phyloP scores from a whole-genome alignment of 345 rosid genomes.

The Populus nigra region DNA sequence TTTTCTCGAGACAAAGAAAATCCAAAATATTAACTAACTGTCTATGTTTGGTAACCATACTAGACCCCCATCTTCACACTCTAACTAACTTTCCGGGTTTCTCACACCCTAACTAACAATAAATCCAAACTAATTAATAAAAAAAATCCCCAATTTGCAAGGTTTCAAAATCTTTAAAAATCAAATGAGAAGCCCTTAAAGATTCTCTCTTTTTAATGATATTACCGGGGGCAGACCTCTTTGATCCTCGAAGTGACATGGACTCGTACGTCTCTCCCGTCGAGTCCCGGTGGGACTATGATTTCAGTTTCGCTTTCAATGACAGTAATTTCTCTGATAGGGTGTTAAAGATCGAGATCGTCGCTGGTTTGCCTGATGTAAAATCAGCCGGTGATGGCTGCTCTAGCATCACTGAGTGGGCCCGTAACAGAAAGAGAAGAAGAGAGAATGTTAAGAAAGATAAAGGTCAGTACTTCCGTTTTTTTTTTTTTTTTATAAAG shows the following conservation, averaged over 20 bases:
- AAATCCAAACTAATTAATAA: not conserved
- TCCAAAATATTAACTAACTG: not conserved
- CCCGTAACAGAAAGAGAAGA: constrained; percentile 64
- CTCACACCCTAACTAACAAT: not conserved
- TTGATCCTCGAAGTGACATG: constrained; percentile 39
- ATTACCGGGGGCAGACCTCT: constrained; percentile 34
- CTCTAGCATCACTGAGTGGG: constrained; percentile 63
- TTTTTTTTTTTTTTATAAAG: too few relatives aligned
- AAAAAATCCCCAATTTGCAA: not conserved
- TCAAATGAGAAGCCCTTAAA: not conserved
- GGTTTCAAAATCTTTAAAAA: not conserved
- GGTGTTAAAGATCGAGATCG: constrained; percentile 64
- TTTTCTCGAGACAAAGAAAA: too few relatives aligned
- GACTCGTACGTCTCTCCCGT: constrained; percentile 43
- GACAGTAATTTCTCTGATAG: constrained; percentile 76
- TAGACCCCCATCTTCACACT: not conserved
- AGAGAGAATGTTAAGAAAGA: constrained; percentile 60
- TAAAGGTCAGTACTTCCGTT: constrained; percentile 11
- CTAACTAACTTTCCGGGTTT: not conserved
- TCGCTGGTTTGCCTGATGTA: constrained; percentile 39
- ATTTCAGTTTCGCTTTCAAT: constrained; percentile 79
- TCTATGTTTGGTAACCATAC: not conserved
- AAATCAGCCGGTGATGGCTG: constrained; percentile 47
- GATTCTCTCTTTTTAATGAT: not conserved
- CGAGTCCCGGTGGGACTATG: constrained; percentile 35